A percentile compares a stretch with the other conserved stretches of the same genome.
Evolutionary conservation across 148 eudicot genomes (phyloP).

Genomic region (Diospyros lotus): DNA sequence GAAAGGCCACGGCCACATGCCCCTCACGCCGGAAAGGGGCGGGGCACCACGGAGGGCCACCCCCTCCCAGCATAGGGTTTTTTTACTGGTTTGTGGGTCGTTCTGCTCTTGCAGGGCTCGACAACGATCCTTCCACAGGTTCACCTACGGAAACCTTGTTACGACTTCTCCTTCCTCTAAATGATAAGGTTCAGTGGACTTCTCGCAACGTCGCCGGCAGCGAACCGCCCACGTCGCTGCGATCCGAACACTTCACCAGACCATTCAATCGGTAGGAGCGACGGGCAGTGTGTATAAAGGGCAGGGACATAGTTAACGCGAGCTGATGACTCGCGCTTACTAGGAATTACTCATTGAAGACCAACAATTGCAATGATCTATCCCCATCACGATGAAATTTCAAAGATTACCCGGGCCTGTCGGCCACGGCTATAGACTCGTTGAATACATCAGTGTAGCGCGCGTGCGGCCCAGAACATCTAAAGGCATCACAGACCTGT

Average conservation of each 20-base stretch:
- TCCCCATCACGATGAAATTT: constrained; percentile 59
- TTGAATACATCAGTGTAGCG: constrained; percentile 4
- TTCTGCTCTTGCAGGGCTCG: no score
- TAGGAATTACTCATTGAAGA: constrained; percentile 55
- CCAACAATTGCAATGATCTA: constrained; percentile 59
- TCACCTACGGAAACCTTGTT: no score
- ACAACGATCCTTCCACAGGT: no score
- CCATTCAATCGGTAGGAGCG: constrained; percentile 7
- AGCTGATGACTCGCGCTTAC: constrained; percentile 23
- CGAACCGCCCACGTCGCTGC: constrained; percentile 47
- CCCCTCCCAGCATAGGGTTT: no score
- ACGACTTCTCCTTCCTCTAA: constrained; percentile 8
- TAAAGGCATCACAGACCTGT: background rate
- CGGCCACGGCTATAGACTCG: constrained; percentile 1
- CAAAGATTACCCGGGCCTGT: constrained; percentile 35
- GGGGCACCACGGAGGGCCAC: no score
- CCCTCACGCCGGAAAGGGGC: no score
- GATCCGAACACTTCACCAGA: constrained; percentile 48
- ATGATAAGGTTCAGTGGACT: constrained; percentile 72
- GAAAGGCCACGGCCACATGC: no score
- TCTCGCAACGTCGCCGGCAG: constrained; percentile 47
- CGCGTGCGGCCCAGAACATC: background rate
- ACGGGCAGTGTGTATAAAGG: no score
- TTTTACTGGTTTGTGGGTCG: no score
- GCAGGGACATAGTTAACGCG: no score